Evolutionary conservation across 2,329 filamentous ascomycete genomes (phyloP).

Genomic region (Epichloe scottii): DNA sequence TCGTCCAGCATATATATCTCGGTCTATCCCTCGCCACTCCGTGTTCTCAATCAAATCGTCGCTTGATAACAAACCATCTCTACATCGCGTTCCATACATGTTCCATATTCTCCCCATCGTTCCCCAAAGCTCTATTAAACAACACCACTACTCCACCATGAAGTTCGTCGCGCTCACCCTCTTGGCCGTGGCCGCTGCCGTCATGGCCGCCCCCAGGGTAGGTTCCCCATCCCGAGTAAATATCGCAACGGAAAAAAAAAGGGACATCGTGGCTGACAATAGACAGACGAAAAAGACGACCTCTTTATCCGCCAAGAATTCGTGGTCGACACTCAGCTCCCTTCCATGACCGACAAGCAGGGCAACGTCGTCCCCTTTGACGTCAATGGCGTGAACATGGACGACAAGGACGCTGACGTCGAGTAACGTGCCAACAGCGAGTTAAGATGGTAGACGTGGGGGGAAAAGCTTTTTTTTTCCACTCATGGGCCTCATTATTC

Average conservation of each 20-base stretch:
- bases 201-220: slow-evolving; percentile 27
- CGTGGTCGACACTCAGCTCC: slow-evolving; percentile 16
- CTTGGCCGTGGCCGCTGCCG: slow-evolving; percentile 33
- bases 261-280: too few relatives aligned
- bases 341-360: slow-evolving; percentile 33
- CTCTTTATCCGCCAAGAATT: slow-evolving; percentile 1
- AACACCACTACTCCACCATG: slow-evolving; percentile 28
- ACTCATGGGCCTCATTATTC: too few relatives aligned
- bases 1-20: neutral
- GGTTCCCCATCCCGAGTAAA: slow-evolving; percentile 1
- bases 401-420: slow-evolving; percentile 9
- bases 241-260: too few relatives aligned
- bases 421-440: too few relatives aligned
- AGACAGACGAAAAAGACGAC: neutral
- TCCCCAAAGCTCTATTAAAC: neutral
- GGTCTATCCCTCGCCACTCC: neutral
- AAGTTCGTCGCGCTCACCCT: slow-evolving; percentile 36
- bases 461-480: too few relatives aligned
- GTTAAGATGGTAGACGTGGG: too few relatives aligned
- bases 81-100: too few relatives aligned
- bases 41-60: too few relatives aligned
- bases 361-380: slow-evolving; percentile 36
- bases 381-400: slow-evolving; percentile 29
- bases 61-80: too few relatives aligned
- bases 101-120: too few relatives aligned